Conservation (phyloP, 2,329 filamentous ascomycete species). For the Cercospora zeina region DNA sequence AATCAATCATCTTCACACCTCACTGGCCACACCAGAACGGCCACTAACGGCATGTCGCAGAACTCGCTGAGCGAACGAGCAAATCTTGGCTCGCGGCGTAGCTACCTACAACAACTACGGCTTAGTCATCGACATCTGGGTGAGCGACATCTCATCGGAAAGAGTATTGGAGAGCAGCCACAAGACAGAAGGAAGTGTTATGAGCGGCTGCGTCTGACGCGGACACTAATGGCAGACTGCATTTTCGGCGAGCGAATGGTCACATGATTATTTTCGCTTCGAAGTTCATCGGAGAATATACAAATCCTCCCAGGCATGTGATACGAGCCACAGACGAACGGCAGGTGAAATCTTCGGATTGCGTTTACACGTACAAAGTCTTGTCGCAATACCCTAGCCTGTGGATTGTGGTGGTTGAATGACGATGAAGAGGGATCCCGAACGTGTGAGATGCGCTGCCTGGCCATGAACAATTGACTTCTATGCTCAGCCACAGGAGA, state of each 20-base stretch:
- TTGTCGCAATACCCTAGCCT: no score
- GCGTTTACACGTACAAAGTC: not conserved
- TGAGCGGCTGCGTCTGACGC: not conserved
- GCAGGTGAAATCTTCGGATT: not conserved
- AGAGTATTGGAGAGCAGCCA: not conserved
- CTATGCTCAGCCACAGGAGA: no score
- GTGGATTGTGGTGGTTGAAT: no score
- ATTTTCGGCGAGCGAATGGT: constrained; percentile 11
- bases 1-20: not conserved
- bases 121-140: not conserved
- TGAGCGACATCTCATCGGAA: not conserved
- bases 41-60: constrained; percentile 2
- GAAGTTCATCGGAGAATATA: not conserved
- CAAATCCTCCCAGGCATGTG: not conserved
- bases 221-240: constrained; percentile 3
- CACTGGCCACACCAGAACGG: not conserved
- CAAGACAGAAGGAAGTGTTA: not conserved
- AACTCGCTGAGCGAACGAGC: constrained; percentile 3
- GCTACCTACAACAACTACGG: not conserved
- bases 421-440: no score
- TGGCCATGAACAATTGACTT: not conserved
- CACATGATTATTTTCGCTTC: not conserved
- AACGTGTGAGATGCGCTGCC: not conserved
- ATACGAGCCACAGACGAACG: not conserved
- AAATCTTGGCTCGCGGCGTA: not conserved